Evolutionary conservation across 2,329 filamentous ascomycete species (phyloP), one percentile per base, ranked within the genome.

Genomic region (Exophiala dermatitidis): DNA sequence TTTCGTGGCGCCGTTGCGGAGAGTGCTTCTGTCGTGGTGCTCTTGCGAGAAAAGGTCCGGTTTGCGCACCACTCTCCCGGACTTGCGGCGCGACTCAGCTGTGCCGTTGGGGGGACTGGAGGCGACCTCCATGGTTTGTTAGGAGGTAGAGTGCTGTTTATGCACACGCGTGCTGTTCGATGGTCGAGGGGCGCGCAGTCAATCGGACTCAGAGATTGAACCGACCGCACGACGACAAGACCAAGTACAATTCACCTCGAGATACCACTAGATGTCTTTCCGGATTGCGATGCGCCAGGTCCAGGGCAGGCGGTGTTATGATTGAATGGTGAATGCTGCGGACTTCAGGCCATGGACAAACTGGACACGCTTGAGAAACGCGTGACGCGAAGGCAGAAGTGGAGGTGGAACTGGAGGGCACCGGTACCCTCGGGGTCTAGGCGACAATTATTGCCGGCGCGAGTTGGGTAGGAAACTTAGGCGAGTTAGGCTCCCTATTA

Each of bases 11-110:
- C 66, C 60, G 32, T 60, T 63, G 8, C 50, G 53, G 48, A 62
- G 53, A 12, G 67, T 55, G 53, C 58, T 60, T 48, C 60, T 61
- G 48, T 65, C 64, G 54, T 68, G 63, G 19, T 59, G 54, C 43
- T 60, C 71, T 52, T 72, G 66, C 4, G 71, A 72, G 51, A 70
- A 74, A 26, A 72, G 51, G 50, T 71, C 68, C 34, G 72, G 72
- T 57, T 68, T 71, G 45, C 71, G 70, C 54, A 69, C 68, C 50
- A 65, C 64, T 56, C 73, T 70, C 46, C 70, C 68, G n/a, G 73
- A 75, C 59, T 71, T 73, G 59, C 72, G 67, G 61, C 71, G 67
- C 56, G 66, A 61, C 30, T 54, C 50, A 28, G 38, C 19, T 4
- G 51, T 46, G 42, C 45, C 52, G 38, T 52, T 50, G 10, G 59